Evolutionary conservation across 139 green algal species (phyloP), one percentile per base, ranked within the genome.

Genomic region (Nannochloris sp.): DNA sequence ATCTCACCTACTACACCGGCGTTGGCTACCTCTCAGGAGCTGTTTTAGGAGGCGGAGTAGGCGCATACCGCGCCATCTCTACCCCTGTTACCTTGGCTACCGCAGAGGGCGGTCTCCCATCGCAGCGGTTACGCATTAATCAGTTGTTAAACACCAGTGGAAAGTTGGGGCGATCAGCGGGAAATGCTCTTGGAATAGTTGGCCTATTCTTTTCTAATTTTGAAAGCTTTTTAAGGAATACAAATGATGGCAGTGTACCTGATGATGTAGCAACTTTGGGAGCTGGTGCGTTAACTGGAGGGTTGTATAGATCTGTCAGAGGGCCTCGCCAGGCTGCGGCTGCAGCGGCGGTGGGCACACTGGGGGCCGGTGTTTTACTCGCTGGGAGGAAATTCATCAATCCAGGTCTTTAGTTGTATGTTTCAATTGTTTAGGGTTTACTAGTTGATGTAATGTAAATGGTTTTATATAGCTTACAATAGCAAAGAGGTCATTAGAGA

Each of bases 1-100:
- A 95, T 68, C 63, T 96, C 38, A 89, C 89, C 23, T 96, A 93
- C 48, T 96, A 96, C 68, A 93, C 87, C 1, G 89, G 89, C 4
- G 45, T 83, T 10, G 89, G 89, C 1, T 96, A 96, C 61, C 68
- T 95, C 10, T 30, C 58, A 73, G 79, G 79, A 0, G 80, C 80
- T 13, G 3, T 75, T 10, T 30, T 80, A 36, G 82, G 80, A 25
- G 82, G 81, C 19, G 54, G 68, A 24, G 51, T 53, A 35, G 79
- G 79, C 7, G 64, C 78, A 5, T 27, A 61, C 15, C 31, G 37
- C 37, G 71, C 79, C 29, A 7, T 82, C 24, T 37, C 31, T 10
- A 31, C 75, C 9, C 67, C 75, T 12, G 56, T 77, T 14, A 38
- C 72, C 15, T 27, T 74, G n/a, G 60, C 60, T 15, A 62, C 36